Evolutionary conservation across 1,284 basidiomycete species (phyloP).

Genomic region (Pholiota adiposa): DNA sequence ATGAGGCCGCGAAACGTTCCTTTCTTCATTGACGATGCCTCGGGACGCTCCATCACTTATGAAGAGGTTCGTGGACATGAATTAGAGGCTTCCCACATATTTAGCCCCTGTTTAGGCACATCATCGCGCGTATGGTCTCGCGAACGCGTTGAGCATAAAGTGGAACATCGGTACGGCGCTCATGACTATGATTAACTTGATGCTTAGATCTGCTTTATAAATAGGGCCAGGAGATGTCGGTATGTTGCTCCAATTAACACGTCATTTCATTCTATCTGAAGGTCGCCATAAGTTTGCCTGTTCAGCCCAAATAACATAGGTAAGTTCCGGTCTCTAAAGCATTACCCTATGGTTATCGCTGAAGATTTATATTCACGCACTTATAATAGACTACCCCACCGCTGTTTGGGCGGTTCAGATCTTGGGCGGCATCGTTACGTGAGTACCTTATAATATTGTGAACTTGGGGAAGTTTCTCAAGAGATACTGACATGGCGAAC

Average conservation of each 20-base stretch:
- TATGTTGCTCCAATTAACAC: slow-evolving; percentile 28
- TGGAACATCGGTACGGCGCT: slow-evolving; percentile 59
- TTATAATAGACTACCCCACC: slow-evolving; percentile 66
- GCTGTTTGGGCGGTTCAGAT: slow-evolving; percentile 78
- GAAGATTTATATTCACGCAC: slow-evolving; percentile 1
- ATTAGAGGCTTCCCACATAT: not conserved
- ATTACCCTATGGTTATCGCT: slow-evolving; percentile 3
- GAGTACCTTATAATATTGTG: slow-evolving; percentile 27
- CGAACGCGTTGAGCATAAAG: slow-evolving; percentile 60
- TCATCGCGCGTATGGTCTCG: slow-evolving; percentile 57
- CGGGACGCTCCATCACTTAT: slow-evolving; percentile 49
- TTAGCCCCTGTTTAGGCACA: slow-evolving; percentile 29
- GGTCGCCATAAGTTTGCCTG: slow-evolving; percentile 53
- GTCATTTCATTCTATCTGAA: not conserved
- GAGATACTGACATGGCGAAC: slow-evolving; percentile 26
- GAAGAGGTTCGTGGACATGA: slow-evolving; percentile 49
- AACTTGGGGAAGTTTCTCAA: not conserved
- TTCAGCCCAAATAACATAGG: slow-evolving; percentile 74
- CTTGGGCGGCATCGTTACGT: slow-evolving; percentile 74
- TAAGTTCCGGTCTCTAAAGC: slow-evolving; percentile 29
- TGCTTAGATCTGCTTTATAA: slow-evolving; percentile 8
- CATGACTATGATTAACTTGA: not conserved
- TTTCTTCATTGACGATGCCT: slow-evolving; percentile 70
- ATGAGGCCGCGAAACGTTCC: slow-evolving; percentile 45
- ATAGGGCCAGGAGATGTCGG: slow-evolving; percentile 44